Evolutionary conservation across 2,329 filamentous ascomycete genomes (phyloP), one percentile per base, ranked within the genome.

Genomic region (Drechmeria coniospora): DNA sequence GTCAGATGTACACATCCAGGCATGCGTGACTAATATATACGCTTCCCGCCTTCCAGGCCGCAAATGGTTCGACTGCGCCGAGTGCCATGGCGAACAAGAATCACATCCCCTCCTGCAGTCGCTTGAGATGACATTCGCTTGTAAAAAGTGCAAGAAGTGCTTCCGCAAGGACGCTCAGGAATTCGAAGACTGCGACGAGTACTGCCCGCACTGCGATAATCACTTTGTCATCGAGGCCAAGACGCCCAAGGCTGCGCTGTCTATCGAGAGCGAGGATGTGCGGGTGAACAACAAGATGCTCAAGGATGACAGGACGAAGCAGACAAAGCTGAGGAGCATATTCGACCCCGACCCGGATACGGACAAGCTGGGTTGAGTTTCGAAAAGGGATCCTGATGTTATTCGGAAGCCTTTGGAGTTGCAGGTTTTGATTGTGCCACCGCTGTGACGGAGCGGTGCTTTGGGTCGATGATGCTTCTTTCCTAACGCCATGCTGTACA

Each of bases 11-110:
- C 10, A 20, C 15, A 13, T 13, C 6, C 8, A 18, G 15, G 14
- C 13, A 20, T n/a, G n/a, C 18, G 23, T 22, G 4, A 15, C 25
- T 9, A 26, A 15, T 14, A 18, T 15, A 5, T 23, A n/a, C n/a
- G n/a, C n/a, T n/a, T n/a, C n/a, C n/a, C n/a, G n/a, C n/a, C n/a
- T 17, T 17, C 20, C 44, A 87, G 82, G 82, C 63, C 71, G 74
- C 35, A 94, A 93, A 64, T 98, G 92, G 92, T 98, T 94, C 60
- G 90, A 98, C 63, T 98, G 90, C 57, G 80, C 82, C 38, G 79
- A 94, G 52, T 98, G 90, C 60, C 90, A 98, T 59, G 59, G 61
- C 29, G 90, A 98, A 52, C 63, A 72, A 35, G 79, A 92, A 54
- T 57, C 63, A 35, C 90, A 95, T 53, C 57, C 68, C 21, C 73